These are phyloP conservation scores for Spencermartinsiella europaea DNA, from an alignment of 805 yeast genomes.

Conservation along the genomic window DNA sequence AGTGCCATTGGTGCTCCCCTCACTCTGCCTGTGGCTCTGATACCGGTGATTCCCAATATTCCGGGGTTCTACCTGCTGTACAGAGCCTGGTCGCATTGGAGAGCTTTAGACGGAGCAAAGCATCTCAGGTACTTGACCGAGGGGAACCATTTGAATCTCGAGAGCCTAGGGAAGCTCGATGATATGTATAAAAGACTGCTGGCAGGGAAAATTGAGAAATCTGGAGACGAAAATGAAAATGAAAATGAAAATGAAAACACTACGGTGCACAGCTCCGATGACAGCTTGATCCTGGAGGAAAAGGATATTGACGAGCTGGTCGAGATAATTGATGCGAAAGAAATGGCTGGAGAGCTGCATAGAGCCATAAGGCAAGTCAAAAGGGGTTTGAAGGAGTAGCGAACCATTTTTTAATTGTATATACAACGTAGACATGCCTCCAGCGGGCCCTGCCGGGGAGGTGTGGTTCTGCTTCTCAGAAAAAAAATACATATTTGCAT, in stretches of 20 bases:
- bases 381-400: slow-evolving; percentile 8
- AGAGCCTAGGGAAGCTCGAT: slow-evolving; percentile 20
- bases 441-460: too few species aligned
- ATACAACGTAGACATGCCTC: neutral
- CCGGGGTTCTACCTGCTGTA: slow-evolving; percentile 86
- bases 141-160: slow-evolving; percentile 33
- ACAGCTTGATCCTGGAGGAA: slow-evolving; percentile 36
- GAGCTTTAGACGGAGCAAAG: slow-evolving; percentile 68
- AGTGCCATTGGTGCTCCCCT: slow-evolving; percentile 65
- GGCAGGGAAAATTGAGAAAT: neutral
- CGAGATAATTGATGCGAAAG: slow-evolving; percentile 36
- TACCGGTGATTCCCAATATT: slow-evolving; percentile 86
- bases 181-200: neutral
- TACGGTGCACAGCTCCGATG: neutral
- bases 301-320: slow-evolving; percentile 44
- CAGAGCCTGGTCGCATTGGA: slow-evolving; percentile 77
- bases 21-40: slow-evolving; percentile 69
- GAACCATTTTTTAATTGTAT: neutral
- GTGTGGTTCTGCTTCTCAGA: too few species aligned
- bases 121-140: slow-evolving; percentile 58
- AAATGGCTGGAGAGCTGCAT: slow-evolving; percentile 23
- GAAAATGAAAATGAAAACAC: slow-evolving; percentile 32
- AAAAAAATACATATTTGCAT: too few species aligned
- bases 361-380: slow-evolving; percentile 25
- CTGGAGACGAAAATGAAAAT: too few species aligned